Conservation (phyloP, 139 green algal genomes). For the Haematococcus lacustris region DNA sequence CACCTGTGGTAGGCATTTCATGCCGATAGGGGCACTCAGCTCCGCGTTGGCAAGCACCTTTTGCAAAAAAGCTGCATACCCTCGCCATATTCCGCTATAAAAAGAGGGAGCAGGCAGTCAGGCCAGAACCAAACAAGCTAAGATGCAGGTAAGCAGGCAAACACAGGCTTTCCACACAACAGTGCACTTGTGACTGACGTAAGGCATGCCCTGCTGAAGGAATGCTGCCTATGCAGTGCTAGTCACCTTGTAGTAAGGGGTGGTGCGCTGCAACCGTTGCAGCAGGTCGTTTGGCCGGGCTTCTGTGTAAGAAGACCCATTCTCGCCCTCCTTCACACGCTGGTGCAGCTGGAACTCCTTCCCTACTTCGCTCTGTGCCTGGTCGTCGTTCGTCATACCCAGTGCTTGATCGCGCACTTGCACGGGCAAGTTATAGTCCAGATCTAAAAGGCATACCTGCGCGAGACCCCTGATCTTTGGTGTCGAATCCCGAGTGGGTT, state of each 20-base stretch:
- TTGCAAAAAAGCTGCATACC: constrained; percentile 93
- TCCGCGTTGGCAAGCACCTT: constrained; percentile 87
- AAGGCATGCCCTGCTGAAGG: no score
- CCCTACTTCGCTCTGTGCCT: constrained; percentile 80
- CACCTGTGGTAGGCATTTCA: constrained; percentile 21
- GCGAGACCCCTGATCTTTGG: no score
- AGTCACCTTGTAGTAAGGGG: constrained; percentile 95
- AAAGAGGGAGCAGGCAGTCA: no score
- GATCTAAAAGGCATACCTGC: constrained; percentile 93
- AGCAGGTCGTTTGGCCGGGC: constrained; percentile 67
- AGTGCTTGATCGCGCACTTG: constrained; percentile 81
- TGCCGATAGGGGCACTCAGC: constrained; percentile 88
- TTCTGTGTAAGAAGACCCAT: constrained; percentile 42
- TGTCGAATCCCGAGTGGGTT: no score
- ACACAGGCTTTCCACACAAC: not conserved
- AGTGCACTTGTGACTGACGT: no score
- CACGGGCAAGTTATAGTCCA: constrained; percentile 93
- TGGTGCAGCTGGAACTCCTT: constrained; percentile 66
- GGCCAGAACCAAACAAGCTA: no score
- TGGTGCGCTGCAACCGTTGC: constrained; percentile 73
- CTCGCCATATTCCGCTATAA: constrained; percentile 80
- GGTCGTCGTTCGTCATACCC: constrained; percentile 63
- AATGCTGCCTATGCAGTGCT: no score
- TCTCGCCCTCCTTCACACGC: constrained; percentile 37
- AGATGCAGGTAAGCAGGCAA: not conserved